phyloP scores from a whole-genome alignment of 495 filamentous ascomycete genomes.

The Trichoderma parareesei region DNA sequence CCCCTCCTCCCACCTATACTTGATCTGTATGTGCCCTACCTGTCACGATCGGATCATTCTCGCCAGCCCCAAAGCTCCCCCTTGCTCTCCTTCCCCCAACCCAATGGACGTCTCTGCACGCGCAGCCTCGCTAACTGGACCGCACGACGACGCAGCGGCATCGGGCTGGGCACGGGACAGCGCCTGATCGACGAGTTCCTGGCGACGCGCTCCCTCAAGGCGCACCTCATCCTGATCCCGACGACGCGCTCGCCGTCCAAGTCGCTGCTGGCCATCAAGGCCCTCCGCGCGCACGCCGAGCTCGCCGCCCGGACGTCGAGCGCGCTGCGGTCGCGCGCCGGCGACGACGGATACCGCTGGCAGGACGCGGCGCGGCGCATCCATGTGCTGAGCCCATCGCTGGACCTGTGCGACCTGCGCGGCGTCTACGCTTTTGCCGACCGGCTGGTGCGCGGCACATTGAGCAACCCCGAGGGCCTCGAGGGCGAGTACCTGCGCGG shows the following conservation, averaged over 20 bases:
- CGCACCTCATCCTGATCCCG: conserved; percentile 57
- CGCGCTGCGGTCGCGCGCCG: conserved; percentile 19
- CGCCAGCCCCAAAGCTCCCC: background rate
- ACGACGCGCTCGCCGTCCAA: conserved; percentile 57
- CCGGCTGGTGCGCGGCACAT: conserved; percentile 40
- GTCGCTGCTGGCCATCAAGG: conserved; percentile 47
- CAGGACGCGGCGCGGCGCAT: conserved; percentile 38
- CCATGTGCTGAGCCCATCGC: conserved; percentile 46
- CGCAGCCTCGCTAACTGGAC: background rate
- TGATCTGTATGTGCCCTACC: no score
- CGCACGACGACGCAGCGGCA: conserved; percentile 51
- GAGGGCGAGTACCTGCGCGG: conserved; percentile 29
- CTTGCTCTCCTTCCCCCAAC: background rate
- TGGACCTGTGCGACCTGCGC: conserved; percentile 48
- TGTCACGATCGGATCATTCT: no score
- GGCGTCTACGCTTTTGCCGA: conserved; percentile 40
- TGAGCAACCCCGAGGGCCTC: conserved; percentile 30
- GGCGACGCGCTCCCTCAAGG: conserved; percentile 47
- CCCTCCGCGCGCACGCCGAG: conserved; percentile 45
- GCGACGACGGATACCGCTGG: conserved; percentile 29
- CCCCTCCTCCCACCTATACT: no score
- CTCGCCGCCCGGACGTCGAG: conserved; percentile 30
- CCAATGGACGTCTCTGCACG: no score
- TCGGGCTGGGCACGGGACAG: conserved; percentile 78
- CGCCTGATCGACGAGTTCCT: conserved; percentile 92